These are phyloP conservation scores for Xylariales sp. DNA, from an alignment of 2,329 filamentous ascomycete species.

Conservation along the genomic window DNA sequence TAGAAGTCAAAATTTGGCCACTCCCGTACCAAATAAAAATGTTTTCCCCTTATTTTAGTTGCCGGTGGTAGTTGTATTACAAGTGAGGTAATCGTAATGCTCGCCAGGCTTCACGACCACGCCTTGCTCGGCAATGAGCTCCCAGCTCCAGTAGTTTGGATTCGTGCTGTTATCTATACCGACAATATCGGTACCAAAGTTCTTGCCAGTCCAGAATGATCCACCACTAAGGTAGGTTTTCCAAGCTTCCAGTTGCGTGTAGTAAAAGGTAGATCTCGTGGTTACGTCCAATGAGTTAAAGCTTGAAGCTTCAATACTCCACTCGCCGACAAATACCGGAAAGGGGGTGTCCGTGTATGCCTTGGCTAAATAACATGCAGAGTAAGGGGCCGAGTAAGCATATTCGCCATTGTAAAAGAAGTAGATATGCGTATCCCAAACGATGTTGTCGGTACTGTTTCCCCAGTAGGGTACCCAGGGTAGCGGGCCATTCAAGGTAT, in stretches of 20 bases:
- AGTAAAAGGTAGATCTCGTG: slow-evolving; percentile 20
- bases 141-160: slow-evolving; percentile 7
- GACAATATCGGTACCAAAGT: slow-evolving; percentile 8
- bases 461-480: slow-evolving; percentile 18
- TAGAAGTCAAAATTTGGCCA: too few species aligned
- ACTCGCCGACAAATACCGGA: slow-evolving; percentile 29
- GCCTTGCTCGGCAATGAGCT: slow-evolving; percentile 4
- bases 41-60: too few species aligned
- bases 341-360: slow-evolving; percentile 15
- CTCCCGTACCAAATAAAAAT: too few species aligned
- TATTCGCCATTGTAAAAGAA: slow-evolving; percentile 13
- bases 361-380: background rate
- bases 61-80: too few species aligned
- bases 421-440: slow-evolving; percentile 25
- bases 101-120: too few species aligned
- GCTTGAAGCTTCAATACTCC: slow-evolving; percentile 24
- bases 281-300: slow-evolving; percentile 28
- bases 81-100: too few species aligned
- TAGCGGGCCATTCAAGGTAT: slow-evolving; percentile 21
- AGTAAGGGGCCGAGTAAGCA: background rate
- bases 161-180: slow-evolving; percentile 11
- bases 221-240: slow-evolving; percentile 25
- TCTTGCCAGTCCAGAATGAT: slow-evolving; percentile 22
- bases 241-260: slow-evolving; percentile 27
- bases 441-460: slow-evolving; percentile 23